Evolutionary conservation across 1,139 yeast species (phyloP).

Genomic region (Candida sp.): DNA sequence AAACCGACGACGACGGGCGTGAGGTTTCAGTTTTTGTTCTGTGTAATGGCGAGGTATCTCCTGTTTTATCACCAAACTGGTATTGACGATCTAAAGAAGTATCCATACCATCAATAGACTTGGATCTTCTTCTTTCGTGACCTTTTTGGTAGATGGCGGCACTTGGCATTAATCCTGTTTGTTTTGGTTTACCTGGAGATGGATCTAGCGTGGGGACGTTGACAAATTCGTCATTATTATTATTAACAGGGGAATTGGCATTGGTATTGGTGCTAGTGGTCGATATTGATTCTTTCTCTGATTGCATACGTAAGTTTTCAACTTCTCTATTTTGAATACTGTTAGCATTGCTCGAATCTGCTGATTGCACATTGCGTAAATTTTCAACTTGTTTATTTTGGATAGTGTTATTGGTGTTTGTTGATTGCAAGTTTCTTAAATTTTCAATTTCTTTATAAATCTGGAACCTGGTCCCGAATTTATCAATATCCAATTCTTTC

Average conservation of each 20-base stretch:
- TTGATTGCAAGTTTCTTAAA: conserved; percentile 32
- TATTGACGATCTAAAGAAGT: conserved; percentile 20
- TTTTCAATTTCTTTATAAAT: conserved; percentile 85
- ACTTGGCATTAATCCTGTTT: conserved; percentile 12
- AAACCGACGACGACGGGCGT: conserved; percentile 45
- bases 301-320: too few relatives aligned
- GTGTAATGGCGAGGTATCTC: neutral
- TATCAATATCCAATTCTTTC: conserved; percentile 86
- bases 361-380: neutral
- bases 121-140: conserved; percentile 2
- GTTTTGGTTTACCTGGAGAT: neutral
- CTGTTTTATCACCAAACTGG: conserved; percentile 23
- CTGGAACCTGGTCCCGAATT: conserved; percentile 95
- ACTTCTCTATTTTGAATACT: neutral
- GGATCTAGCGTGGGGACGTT: neutral
- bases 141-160: conserved; percentile 34
- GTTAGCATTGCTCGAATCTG: neutral
- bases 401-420: conserved; percentile 40
- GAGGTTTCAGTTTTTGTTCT: conserved; percentile 10
- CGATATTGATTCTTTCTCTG: too few relatives aligned
- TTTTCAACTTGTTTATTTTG: too few relatives aligned
- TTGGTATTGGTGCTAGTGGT: neutral
- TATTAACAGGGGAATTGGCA: conserved; percentile 5
- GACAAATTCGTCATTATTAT: neutral
- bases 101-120: neutral